Conservation (phyloP, 805 yeast genomes). For the Yamadazyma scolyti region DNA sequence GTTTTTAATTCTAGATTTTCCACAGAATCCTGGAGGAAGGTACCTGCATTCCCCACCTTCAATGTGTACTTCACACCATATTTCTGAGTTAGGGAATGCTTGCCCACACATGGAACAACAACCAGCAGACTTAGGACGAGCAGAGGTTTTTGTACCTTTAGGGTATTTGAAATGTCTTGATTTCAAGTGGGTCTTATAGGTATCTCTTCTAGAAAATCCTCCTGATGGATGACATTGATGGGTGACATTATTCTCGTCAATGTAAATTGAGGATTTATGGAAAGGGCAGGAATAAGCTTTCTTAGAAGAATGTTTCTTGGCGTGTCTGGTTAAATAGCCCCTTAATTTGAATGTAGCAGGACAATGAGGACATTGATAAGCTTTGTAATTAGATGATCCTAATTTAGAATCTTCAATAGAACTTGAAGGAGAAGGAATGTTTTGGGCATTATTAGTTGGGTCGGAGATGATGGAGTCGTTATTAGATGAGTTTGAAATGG, state of each 20-base stretch:
- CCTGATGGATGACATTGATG: slow-evolving; percentile 56
- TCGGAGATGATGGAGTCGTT: slow-evolving; percentile 9
- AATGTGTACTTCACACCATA: slow-evolving; percentile 51
- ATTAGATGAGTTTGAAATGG: slow-evolving; percentile 31
- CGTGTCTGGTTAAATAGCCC: slow-evolving; percentile 53
- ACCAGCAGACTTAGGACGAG: slow-evolving; percentile 42
- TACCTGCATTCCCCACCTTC: slow-evolving; percentile 46
- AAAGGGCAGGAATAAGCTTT: slow-evolving; percentile 58
- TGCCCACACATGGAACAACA: slow-evolving; percentile 55
- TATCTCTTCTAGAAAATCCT: slow-evolving; percentile 57
- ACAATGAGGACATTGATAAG: slow-evolving; percentile 47
- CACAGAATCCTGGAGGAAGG: slow-evolving; percentile 42
- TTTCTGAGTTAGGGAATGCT: slow-evolving; percentile 43
- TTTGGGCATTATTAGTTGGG: slow-evolving; percentile 1
- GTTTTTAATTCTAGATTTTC: slow-evolving; percentile 42
- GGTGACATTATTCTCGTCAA: slow-evolving; percentile 36
- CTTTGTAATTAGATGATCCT: slow-evolving; percentile 8
- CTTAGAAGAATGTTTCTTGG: slow-evolving; percentile 46
- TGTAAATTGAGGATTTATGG: slow-evolving; percentile 33
- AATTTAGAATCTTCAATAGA: slow-evolving; percentile 2
- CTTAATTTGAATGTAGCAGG: slow-evolving; percentile 47
- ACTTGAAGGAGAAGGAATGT: slow-evolving; percentile 20
- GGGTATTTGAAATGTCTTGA: slow-evolving; percentile 57
- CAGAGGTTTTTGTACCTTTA: slow-evolving; percentile 47
- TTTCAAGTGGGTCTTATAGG: slow-evolving; percentile 55